Percentiles rank a stretch among this genome's conserved stretches.
Conservation (phyloP, 2,329 filamentous ascomycete genomes). For the Cryphonectria parasitica region DNA sequence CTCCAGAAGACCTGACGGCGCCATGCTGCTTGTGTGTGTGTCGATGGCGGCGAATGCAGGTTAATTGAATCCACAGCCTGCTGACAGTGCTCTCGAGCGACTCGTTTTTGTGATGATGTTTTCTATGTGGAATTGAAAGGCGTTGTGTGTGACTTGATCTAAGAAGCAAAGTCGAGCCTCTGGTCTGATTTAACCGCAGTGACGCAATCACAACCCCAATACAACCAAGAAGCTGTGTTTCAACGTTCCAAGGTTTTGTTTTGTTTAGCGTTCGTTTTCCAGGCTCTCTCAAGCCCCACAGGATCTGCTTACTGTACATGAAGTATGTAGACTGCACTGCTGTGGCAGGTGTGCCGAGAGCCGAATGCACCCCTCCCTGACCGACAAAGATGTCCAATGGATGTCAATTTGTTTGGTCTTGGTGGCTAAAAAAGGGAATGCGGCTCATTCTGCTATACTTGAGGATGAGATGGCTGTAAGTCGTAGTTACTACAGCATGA, state of each 20-base stretch:
- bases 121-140: not conserved
- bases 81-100: not conserved
- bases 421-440: not conserved
- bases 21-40: not conserved
- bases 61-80: not conserved
- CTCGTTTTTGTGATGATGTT: not conserved
- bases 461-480: not conserved
- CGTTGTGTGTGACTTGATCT: not conserved
- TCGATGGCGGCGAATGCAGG: not conserved
- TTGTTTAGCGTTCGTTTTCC: not conserved
- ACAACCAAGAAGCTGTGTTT: not conserved
- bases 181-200: not conserved
- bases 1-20: slow-evolving; percentile 4
- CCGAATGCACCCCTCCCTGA: not conserved
- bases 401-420: not conserved
- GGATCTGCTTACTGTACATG: no score
- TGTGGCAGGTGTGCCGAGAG: not conserved
- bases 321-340: not conserved
- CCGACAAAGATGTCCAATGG: not conserved
- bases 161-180: not conserved
- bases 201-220: not conserved
- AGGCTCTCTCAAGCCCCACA: not conserved
- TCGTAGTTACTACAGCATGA: not conserved
- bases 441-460: not conserved
- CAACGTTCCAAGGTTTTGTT: not conserved